These are phyloP conservation scores for Artomyces pyxidatus DNA, from an alignment of 768 basidiomycete species.

Conservation along the genomic window DNA sequence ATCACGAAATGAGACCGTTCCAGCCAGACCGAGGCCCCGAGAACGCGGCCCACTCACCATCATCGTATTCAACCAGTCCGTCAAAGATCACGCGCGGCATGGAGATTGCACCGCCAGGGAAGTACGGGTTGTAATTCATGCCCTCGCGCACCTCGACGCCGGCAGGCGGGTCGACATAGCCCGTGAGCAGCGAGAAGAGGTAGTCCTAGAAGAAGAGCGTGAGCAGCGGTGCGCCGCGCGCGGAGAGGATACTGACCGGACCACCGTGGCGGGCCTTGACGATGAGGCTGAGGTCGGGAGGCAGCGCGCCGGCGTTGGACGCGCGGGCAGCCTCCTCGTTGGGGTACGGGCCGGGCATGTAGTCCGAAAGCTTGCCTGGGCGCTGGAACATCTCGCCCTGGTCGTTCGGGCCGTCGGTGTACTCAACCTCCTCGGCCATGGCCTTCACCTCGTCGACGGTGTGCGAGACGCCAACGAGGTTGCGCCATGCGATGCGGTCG, in stretches of 20 bases:
- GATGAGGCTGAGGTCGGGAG: conserved; percentile 95
- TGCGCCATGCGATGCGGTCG: conserved; percentile 99
- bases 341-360: conserved; percentile 90
- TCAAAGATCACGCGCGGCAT: conserved; percentile 98
- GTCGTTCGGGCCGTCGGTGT: conserved; percentile 90
- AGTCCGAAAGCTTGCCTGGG: conserved; percentile 97
- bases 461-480: conserved; percentile 96
- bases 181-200: conserved; percentile 92
- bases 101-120: conserved; percentile 97
- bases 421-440: conserved; percentile 96
- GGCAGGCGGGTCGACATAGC: conserved; percentile 94
- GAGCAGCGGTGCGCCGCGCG: too few species aligned
- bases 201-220: conserved; percentile 74
- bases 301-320: conserved; percentile 88
- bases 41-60: conserved; percentile 66
- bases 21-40: neutral
- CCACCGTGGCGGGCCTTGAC: conserved; percentile 97
- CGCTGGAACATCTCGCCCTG: conserved; percentile 98
- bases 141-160: conserved; percentile 93
- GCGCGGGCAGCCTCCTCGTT: conserved; percentile 98
- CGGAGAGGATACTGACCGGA: conserved; percentile 53
- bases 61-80: conserved; percentile 92
- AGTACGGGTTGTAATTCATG: conserved; percentile 99
- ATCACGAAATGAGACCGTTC: neutral
- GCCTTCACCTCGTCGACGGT: conserved; percentile 81